Base-by-base conservation (phyloP, 805 yeast species). In the Schizosaccharomyces lindneri region DNA sequence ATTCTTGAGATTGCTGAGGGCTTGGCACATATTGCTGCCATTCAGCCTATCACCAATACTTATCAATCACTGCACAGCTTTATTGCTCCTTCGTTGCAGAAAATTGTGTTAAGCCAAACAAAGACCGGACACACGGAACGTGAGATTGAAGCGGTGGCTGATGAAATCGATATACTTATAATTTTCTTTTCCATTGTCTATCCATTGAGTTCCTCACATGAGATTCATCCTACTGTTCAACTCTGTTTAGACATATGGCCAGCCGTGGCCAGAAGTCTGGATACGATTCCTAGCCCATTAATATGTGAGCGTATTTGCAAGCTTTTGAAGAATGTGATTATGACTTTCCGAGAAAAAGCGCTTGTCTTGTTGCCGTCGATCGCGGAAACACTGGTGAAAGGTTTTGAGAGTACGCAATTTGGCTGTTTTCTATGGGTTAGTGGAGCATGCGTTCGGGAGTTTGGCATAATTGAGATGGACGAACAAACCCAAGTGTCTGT, bases 391-490 rank as follows among this genome's bases (percentile, higher is more conserved):
- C 75, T 88, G 62, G 83, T 80, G 24, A 76, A 76, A 48, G 93
- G 94, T 0, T 89, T 87, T 72, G 76, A 81, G 57, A 72, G 73
- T 32, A 83, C 84, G 24, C 79, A 81, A 43, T 79, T 74, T 67
- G 97, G 96, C 3, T 86, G 95, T 69, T 88, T 84, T 68, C 73
- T 89, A 62, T 89, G 95, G 93, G 90, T 86, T 15, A 83, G 95
- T 2, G 97, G 96, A 7, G 67, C 70, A 17, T 76, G 84, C 9
- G 73, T 88, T 61, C 80, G 85, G 62, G 90, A 86, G 64, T 89
- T 77, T 70, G 81, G 82, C 39, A 76, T 77, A 65, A 81, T 77
- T 59, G 78, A 74, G 63, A 73, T 71, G 32, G 71, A 73, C n/a
- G 76, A 70, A 7, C 76, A 74, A 3, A 72, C 81, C 24, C 79